phyloP scores from a whole-genome alignment of 2,329 filamentous ascomycete genomes.

The Canariomyces notabilis region DNA sequence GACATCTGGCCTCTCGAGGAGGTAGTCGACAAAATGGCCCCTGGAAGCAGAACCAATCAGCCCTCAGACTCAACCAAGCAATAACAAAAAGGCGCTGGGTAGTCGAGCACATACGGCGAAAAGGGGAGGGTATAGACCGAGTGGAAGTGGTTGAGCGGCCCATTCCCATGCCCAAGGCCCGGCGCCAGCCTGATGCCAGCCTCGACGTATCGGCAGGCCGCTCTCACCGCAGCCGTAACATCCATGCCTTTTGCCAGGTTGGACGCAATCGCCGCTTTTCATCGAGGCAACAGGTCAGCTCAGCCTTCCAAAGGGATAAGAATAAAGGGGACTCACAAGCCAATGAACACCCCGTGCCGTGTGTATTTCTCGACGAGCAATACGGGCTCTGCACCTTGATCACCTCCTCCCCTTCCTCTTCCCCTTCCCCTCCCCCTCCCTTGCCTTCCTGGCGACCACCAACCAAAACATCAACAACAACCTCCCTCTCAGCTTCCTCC shows the following conservation, averaged over 20 bases:
- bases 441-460: too few species aligned
- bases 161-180: conserved; percentile 60
- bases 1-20: conserved; percentile 72
- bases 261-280: conserved; percentile 69
- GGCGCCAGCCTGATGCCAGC: conserved; percentile 63
- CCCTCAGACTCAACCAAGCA: neutral
- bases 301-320: neutral
- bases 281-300: too few species aligned
- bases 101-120: conserved; percentile 45
- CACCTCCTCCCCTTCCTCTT: conserved; percentile 19
- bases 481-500: conserved; percentile 51
- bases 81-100: neutral
- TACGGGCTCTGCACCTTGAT: conserved; percentile 65
- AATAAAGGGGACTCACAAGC: conserved; percentile 59
- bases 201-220: conserved; percentile 67
- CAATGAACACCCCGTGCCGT: conserved; percentile 91
- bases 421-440: too few species aligned
- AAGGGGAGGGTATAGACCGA: conserved; percentile 65
- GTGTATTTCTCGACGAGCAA: conserved; percentile 72
- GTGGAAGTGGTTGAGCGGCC: conserved; percentile 75
- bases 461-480: conserved; percentile 74
- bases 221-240: conserved; percentile 56
- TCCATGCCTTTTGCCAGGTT: conserved; percentile 58
- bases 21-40: conserved; percentile 77
- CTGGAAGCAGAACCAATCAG: conserved; percentile 34